phyloP scores from a whole-genome alignment of 2,329 filamentous ascomycete species.

The Talaromyces rugulosus region DNA sequence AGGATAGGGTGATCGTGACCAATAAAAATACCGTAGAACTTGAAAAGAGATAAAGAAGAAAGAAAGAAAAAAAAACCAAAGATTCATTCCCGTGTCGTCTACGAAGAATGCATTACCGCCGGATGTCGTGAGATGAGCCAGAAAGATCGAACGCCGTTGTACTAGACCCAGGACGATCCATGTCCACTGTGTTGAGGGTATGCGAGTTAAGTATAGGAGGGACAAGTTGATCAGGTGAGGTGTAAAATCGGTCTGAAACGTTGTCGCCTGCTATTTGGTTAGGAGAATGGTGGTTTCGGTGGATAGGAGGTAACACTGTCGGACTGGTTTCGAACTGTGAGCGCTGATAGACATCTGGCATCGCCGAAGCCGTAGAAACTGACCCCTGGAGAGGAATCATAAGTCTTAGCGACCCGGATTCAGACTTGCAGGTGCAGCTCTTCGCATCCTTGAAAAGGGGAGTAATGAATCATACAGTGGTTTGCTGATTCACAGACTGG shows the following conservation, averaged over 20 bases:
- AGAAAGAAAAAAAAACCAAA: no score
- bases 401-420: conserved; percentile 26
- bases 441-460: not conserved
- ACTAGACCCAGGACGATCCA: conserved; percentile 28
- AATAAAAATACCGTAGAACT: not conserved
- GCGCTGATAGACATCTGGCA: conserved; percentile 32
- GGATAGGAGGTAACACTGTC: conserved; percentile 32
- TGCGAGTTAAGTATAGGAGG: conserved; percentile 35
- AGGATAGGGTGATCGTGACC: conserved; percentile 15
- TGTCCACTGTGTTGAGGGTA: conserved; percentile 25
- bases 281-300: conserved; percentile 24
- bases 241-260: conserved; percentile 27
- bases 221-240: conserved; percentile 27
- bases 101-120: conserved; percentile 21
- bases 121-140: conserved; percentile 29
- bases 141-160: conserved; percentile 25
- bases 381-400: conserved; percentile 27
- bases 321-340: conserved; percentile 29
- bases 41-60: not conserved
- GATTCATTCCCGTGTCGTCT: conserved; percentile 4
- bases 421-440: conserved; percentile 19
- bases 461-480: conserved; percentile 31
- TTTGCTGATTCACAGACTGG: conserved; percentile 28
- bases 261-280: conserved; percentile 25
- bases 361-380: conserved; percentile 33